These are phyloP conservation scores for Aeschynomene evenia DNA, from an alignment of 306 rosid species.

Conservation along the genomic window DNA sequence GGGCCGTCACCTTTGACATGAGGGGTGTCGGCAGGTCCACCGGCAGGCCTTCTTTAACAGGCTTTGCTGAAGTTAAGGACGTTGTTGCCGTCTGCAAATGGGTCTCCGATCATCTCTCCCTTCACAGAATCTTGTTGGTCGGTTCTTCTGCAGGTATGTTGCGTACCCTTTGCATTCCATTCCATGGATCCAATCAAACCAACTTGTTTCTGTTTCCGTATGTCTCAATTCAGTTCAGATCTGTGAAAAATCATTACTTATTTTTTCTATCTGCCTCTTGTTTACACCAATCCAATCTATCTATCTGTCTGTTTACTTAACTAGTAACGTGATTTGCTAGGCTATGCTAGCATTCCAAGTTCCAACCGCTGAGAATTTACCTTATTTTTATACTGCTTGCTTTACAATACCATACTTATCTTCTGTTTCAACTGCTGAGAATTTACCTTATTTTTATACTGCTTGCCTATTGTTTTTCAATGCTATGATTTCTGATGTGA, in stretches of 20 bases:
- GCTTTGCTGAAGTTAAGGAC: slow-evolving; percentile 80
- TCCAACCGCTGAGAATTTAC: neutral
- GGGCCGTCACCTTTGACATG: slow-evolving; percentile 78
- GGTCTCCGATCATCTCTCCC: slow-evolving; percentile 43
- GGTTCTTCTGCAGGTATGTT: slow-evolving; percentile 99
- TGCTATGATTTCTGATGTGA: neutral
- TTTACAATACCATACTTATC: too few relatives aligned
- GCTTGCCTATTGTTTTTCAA: neutral
- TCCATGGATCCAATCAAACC: too few relatives aligned
- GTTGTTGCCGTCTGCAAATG: slow-evolving; percentile 69
- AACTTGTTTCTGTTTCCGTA: too few relatives aligned
- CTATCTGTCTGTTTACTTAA: too few relatives aligned
- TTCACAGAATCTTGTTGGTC: slow-evolving; percentile 50
- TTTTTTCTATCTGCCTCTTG: too few relatives aligned
- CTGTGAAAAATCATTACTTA: too few relatives aligned
- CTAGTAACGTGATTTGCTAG: too few relatives aligned
- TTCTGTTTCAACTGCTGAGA: neutral
- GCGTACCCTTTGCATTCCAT: too few relatives aligned
- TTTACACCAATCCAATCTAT: too few relatives aligned
- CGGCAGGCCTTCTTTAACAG: slow-evolving; percentile 78
- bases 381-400: neutral
- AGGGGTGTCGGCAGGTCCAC: slow-evolving; percentile 82
- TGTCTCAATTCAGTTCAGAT: too few relatives aligned
- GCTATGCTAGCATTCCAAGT: too few relatives aligned
- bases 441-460: neutral